A percentile compares a stretch with the other conserved stretches of the same genome.
These are phyloP conservation scores for Physaria fendleri DNA, from an alignment of 345 rosid genomes.

Conservation along the genomic window DNA sequence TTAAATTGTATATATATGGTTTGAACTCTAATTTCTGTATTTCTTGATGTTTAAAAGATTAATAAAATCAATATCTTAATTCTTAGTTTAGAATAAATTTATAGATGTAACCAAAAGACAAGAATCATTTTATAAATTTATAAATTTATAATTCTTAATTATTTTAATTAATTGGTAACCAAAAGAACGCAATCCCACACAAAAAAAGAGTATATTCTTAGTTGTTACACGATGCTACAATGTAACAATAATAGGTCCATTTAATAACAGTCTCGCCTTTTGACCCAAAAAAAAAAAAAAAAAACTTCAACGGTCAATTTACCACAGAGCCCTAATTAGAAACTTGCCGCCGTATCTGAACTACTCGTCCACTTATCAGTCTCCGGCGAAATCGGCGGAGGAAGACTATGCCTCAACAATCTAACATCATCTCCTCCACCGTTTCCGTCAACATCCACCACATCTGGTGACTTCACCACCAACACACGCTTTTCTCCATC, in stretches of 20 bases:
- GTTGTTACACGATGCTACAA: too few relatives aligned
- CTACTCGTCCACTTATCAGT: conserved; percentile 57
- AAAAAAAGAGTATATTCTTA: too few relatives aligned
- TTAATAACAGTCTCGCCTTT: background rate
- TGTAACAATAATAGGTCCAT: too few relatives aligned
- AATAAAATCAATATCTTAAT: too few relatives aligned
- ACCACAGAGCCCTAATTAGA: background rate
- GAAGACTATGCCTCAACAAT: conserved; percentile 35
- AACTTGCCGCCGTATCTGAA: conserved; percentile 30
- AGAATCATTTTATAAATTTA: too few relatives aligned
- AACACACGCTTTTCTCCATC: conserved; percentile 5
- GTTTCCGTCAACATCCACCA: conserved; percentile 28
- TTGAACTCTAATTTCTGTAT: too few relatives aligned
- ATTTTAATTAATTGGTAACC: background rate
- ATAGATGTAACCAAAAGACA: too few relatives aligned
- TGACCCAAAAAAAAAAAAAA: too few relatives aligned
- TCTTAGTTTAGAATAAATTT: too few relatives aligned
- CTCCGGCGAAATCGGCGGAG: conserved; percentile 44
- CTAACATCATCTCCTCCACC: conserved; percentile 42
- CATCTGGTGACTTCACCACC: conserved; percentile 29
- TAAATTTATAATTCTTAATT: too few relatives aligned
- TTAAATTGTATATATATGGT: too few relatives aligned
- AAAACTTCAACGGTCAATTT: background rate
- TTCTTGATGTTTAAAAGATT: too few relatives aligned
- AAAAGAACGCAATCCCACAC: background rate